Conservation (phyloP, 2,329 filamentous ascomycete genomes). For the Thielaviopsis punctulata region DNA sequence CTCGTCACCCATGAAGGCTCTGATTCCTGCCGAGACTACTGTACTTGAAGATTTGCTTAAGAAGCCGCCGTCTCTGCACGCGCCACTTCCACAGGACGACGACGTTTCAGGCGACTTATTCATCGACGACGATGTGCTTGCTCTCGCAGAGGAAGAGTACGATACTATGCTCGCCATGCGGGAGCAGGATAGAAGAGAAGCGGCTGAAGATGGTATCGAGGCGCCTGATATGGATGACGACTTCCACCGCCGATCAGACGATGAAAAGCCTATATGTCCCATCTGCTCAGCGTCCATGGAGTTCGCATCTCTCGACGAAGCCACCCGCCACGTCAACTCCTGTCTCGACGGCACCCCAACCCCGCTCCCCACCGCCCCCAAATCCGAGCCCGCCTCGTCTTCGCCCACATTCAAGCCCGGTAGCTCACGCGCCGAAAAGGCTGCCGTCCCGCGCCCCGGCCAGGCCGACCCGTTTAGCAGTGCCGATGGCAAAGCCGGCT, state of each 20-base stretch:
- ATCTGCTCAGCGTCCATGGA: constrained; percentile 8
- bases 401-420: constrained; percentile 19
- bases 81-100: background rate
- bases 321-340: constrained; percentile 73
- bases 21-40: constrained; percentile 17
- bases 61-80: background rate
- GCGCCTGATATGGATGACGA: constrained; percentile 20
- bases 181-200: constrained; percentile 52
- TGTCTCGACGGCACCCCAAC: constrained; percentile 73
- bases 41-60: constrained; percentile 8
- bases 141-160: constrained; percentile 44
- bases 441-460: constrained; percentile 56
- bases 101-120: constrained; percentile 35
- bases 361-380: constrained; percentile 27
- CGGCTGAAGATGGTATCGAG: constrained; percentile 31
- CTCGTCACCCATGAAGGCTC: constrained; percentile 15
- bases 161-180: constrained; percentile 55
- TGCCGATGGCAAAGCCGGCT: constrained; percentile 26
- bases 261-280: constrained; percentile 14
- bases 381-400: background rate
- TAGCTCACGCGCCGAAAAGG: constrained; percentile 46
- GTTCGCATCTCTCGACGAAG: constrained; percentile 35
- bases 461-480: constrained; percentile 58
- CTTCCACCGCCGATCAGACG: constrained; percentile 19
- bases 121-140: constrained; percentile 21